These are phyloP conservation scores for Diutina pseudorugosa DNA, from an alignment of 1,139 yeast species.

Conservation along the genomic window DNA sequence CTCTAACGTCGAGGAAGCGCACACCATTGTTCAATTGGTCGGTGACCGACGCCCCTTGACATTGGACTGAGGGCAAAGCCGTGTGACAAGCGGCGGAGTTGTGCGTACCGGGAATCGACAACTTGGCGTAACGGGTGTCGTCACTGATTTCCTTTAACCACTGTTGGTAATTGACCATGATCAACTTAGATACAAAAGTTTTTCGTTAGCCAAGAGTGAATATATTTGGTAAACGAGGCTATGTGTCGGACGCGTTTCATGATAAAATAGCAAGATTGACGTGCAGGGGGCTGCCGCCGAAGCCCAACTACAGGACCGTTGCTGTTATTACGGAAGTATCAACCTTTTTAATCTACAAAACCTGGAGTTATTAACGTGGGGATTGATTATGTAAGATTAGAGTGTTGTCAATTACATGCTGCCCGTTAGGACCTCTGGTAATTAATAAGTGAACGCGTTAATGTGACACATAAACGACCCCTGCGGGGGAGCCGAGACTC, in stretches of 20 bases:
- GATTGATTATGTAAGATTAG: neutral
- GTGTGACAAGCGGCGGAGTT: conserved; percentile 65
- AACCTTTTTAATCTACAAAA: too few species aligned
- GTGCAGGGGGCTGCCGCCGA: neutral
- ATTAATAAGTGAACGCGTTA: neutral
- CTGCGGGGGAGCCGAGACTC: neutral
- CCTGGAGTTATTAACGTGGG: too few species aligned
- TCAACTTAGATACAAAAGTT: neutral
- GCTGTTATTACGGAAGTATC: too few species aligned
- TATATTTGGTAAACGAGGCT: conserved; percentile 29
- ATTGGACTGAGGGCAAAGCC: conserved; percentile 71
- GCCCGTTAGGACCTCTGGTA: neutral
- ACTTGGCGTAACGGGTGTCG: conserved; percentile 35
- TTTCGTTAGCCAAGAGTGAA: conserved; percentile 45
- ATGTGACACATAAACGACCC: neutral
- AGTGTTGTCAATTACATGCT: too few species aligned
- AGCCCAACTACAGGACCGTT: too few species aligned
- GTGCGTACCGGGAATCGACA: conserved; percentile 74
- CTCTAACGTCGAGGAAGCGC: conserved; percentile 59
- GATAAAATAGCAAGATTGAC: conserved; percentile 11
- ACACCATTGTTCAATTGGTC: conserved; percentile 64
- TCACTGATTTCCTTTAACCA: conserved; percentile 52
- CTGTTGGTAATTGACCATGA: conserved; percentile 28
- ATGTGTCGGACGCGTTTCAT: conserved; percentile 39
- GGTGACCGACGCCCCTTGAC: conserved; percentile 53